These are phyloP conservation scores for Lolium rigidum DNA, from an alignment of 176 grass and related monocot genomes.

Conservation along the genomic window DNA sequence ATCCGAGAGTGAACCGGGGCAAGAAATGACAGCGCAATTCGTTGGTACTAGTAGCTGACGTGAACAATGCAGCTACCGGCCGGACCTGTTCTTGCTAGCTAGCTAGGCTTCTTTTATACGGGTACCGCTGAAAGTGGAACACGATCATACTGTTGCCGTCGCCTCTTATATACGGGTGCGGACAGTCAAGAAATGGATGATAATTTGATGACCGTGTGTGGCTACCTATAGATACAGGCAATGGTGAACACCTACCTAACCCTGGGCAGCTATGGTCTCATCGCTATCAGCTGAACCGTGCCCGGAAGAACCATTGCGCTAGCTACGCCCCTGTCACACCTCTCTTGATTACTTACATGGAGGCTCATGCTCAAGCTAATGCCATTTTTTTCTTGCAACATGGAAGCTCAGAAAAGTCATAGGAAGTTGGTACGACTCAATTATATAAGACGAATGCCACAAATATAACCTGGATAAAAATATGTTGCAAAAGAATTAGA, in stretches of 20 bases:
- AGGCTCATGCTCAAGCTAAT: no score
- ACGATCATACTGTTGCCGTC: not conserved
- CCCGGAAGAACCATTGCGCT: no score
- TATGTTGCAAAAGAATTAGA: no score
- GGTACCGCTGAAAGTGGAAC: not conserved
- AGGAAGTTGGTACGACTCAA: no score
- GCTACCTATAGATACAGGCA: not conserved
- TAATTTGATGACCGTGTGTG: not conserved
- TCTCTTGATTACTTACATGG: no score
- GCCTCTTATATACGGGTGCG: not conserved
- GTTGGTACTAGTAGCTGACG: not conserved
- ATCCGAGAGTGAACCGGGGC: not conserved
- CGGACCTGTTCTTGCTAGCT: not conserved
- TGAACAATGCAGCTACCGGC: not conserved
- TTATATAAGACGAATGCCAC: no score
- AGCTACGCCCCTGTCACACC: no score
- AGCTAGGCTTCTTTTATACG: not conserved
- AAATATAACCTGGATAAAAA: no score
- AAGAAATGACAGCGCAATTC: not conserved
- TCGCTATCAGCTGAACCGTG: no score
- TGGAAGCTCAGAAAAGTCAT: no score
- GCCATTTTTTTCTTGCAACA: no score
- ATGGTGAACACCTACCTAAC: not conserved
- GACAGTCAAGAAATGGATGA: not conserved
- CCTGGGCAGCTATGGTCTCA: no score